These are phyloP conservation scores for Plasmodium gonderi DNA, from an alignment of 169 alveolate genomes.

Conservation along the genomic window DNA sequence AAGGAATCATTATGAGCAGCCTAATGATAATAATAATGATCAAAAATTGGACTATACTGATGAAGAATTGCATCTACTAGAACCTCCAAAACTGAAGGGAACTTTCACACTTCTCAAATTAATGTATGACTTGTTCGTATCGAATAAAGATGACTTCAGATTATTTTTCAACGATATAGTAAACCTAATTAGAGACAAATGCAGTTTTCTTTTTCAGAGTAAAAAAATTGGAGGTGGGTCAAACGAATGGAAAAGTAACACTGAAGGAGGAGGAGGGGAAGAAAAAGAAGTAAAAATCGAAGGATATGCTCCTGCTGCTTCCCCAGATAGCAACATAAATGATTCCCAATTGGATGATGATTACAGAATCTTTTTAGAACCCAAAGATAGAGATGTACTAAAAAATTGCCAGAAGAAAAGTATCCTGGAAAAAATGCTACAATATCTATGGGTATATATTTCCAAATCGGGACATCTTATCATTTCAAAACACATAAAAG, in stretches of 20 bases:
- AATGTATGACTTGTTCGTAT: constrained; percentile 29
- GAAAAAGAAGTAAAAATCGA: background rate
- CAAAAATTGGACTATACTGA: background rate
- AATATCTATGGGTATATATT: constrained; percentile 12
- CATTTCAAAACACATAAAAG: constrained; percentile 48
- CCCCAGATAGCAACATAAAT: background rate
- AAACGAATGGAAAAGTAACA: background rate
- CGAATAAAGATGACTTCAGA: constrained; percentile 47
- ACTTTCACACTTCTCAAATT: constrained; percentile 23
- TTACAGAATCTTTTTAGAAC: constrained; percentile 11
- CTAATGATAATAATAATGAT: background rate
- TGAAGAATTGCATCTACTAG: background rate
- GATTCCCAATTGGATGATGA: constrained; percentile 6
- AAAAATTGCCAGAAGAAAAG: background rate
- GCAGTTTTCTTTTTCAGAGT: constrained; percentile 1
- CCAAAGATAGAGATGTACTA: background rate
- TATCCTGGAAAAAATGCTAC: background rate
- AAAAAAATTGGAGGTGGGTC: background rate
- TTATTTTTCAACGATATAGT: constrained; percentile 33
- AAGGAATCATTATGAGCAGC: background rate
- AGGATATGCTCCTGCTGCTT: background rate
- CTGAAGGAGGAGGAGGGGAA: background rate
- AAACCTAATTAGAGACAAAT: constrained; percentile 23
- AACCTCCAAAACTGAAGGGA: constrained; percentile 10
- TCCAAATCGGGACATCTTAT: background rate